Evolutionary conservation across 176 grass and related monocot species (phyloP).

Genomic region (Alopecurus myosuroides): DNA sequence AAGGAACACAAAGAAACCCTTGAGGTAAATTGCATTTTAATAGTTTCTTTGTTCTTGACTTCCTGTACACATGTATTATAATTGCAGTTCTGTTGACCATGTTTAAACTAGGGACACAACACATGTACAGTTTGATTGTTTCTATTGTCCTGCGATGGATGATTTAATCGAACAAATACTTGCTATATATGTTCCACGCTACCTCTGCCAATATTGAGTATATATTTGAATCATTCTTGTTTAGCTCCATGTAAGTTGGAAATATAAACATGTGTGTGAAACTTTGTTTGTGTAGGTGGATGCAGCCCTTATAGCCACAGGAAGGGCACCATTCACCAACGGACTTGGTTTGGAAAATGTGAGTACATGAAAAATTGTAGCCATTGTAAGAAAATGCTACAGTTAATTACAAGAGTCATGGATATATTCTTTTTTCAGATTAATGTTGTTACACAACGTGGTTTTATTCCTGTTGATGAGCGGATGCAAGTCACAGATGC

Average conservation of each 20-base stretch:
- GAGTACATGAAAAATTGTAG: conserved; percentile 14
- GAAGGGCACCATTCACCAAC: conserved; percentile 91
- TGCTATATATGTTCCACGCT: neutral
- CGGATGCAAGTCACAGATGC: conserved; percentile 82
- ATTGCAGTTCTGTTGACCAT: neutral
- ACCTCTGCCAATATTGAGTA: neutral
- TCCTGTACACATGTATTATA: neutral
- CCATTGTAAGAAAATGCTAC: neutral
- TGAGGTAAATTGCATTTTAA: conserved; percentile 53
- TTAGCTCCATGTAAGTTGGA: neutral
- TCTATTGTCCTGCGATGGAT: conserved; percentile 7
- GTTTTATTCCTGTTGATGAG: conserved; percentile 97
- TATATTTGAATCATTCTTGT: neutral
- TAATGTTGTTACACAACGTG: conserved; percentile 81
- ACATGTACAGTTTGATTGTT: neutral
- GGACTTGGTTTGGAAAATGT: conserved; percentile 99
- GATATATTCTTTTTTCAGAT: conserved; percentile 51
- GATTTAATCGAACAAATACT: neutral
- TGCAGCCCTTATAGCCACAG: conserved; percentile 95
- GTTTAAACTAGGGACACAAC: neutral
- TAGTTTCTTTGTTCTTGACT: conserved; percentile 18
- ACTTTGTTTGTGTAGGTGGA: conserved; percentile 56
- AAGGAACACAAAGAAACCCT: conserved; percentile 88
- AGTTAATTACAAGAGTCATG: neutral
- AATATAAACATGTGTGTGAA: neutral